Conservation (phyloP, 1,284 basidiomycete genomes). For the Kwoniella shivajii region DNA sequence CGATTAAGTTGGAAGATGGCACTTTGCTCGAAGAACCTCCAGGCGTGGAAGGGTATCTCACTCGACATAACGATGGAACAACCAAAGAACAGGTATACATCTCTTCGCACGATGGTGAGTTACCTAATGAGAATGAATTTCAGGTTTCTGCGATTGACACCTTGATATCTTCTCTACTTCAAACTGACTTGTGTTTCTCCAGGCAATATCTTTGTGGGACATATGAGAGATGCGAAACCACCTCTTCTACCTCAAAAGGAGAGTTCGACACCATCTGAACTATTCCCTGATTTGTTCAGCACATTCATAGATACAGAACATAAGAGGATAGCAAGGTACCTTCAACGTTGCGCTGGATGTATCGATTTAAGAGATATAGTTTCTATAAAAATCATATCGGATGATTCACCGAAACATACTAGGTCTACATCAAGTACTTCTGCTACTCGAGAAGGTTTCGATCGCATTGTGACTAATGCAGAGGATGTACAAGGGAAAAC, state of each 20-base stretch:
- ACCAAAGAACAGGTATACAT: constrained; percentile 41
- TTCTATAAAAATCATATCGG: constrained; percentile 22
- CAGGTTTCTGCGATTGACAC: neutral
- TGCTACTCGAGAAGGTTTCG: neutral
- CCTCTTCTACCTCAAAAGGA: constrained; percentile 36
- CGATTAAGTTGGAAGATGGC: constrained; percentile 42
- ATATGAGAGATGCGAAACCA: constrained; percentile 30
- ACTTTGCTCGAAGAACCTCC: constrained; percentile 45
- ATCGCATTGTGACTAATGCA: neutral
- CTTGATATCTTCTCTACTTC: neutral
- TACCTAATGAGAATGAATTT: neutral
- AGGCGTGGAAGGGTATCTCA: constrained; percentile 49
- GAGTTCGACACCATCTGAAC: constrained; percentile 34
- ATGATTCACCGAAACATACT: neutral
- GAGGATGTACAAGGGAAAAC: constrained; percentile 14
- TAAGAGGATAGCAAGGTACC: constrained; percentile 33
- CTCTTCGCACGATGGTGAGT: constrained; percentile 45
- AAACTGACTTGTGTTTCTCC: too few relatives aligned
- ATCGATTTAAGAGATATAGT: constrained; percentile 47
- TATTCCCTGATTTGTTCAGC: constrained; percentile 39
- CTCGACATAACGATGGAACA: constrained; percentile 25
- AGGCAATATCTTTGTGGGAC: constrained; percentile 43
- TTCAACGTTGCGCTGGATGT: constrained; percentile 38
- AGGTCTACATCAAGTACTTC: neutral
- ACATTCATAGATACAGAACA: constrained; percentile 37